Evolutionary conservation across 2,329 filamentous ascomycete genomes (phyloP).

Genomic region (Rutstroemia sp.): DNA sequence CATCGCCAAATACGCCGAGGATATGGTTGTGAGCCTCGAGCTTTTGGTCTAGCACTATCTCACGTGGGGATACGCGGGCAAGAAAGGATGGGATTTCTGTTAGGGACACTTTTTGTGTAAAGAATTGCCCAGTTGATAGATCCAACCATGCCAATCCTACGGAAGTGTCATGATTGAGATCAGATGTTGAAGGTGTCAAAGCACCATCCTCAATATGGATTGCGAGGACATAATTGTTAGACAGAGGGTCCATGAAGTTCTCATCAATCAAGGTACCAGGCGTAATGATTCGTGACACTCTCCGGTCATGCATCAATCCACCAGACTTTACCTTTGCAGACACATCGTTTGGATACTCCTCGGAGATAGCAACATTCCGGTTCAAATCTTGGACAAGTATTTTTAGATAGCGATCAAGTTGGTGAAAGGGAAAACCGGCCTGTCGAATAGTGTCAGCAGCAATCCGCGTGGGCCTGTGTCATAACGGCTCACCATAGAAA

Average conservation of each 20-base stretch:
- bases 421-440: conserved; percentile 90
- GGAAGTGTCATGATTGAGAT: conserved; percentile 25
- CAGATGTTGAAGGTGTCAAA: background rate
- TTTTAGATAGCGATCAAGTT: conserved; percentile 89
- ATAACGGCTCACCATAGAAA: conserved; percentile 64
- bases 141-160: conserved; percentile 91
- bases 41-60: conserved; percentile 70
- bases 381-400: conserved; percentile 84
- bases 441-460: conserved; percentile 28
- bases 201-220: conserved; percentile 49
- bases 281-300: conserved; percentile 80
- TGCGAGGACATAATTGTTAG: conserved; percentile 87
- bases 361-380: conserved; percentile 86
- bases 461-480: background rate
- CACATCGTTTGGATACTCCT: conserved; percentile 76
- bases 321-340: conserved; percentile 65
- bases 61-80: conserved; percentile 73
- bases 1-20: conserved; percentile 62
- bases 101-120: conserved; percentile 68
- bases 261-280: conserved; percentile 96
- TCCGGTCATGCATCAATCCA: conserved; percentile 76
- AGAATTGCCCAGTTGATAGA: conserved; percentile 90
- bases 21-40: conserved; percentile 54
- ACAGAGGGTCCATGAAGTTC: conserved; percentile 89
- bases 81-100: conserved; percentile 70